Percentiles rank a stretch among this genome's conserved stretches.
Conservation (phyloP, 305 asterid genomes). For the Fraxinus sp. region DNA sequence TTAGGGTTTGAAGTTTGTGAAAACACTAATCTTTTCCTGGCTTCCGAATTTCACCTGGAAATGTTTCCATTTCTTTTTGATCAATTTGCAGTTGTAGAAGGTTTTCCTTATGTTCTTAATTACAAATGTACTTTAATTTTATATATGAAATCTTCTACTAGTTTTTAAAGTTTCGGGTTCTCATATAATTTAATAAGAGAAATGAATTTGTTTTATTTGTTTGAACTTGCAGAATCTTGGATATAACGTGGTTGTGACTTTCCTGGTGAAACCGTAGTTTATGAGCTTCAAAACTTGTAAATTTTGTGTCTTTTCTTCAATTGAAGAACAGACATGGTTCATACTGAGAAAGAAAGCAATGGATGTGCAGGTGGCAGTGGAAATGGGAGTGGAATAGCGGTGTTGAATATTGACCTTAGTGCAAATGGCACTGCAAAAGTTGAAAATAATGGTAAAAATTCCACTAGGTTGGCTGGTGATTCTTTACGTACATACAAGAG, state of each 20-base stretch:
- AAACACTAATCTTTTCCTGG: not conserved
- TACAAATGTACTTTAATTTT: not conserved
- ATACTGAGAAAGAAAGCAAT: constrained; percentile 32
- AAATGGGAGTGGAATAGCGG: constrained; percentile 23
- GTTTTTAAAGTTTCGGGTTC: constrained; percentile 16
- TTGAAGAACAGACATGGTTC: constrained; percentile 47
- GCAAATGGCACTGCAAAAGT: constrained; percentile 36
- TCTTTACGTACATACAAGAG: constrained; percentile 64
- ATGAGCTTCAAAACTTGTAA: not conserved
- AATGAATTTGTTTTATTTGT: not conserved
- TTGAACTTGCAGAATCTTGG: constrained; percentile 26
- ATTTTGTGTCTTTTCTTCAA: constrained; percentile 23
- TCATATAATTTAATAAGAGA: not conserved
- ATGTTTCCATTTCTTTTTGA: not conserved
- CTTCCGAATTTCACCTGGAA: not conserved
- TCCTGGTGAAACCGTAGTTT: constrained; percentile 23
- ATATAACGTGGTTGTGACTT: constrained; percentile 9
- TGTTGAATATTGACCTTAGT: constrained; percentile 27
- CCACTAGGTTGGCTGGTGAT: constrained; percentile 28
- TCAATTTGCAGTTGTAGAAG: not conserved
- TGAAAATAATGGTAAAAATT: constrained; percentile 32
- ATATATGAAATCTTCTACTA: not conserved
- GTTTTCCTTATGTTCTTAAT: not conserved
- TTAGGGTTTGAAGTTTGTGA: not conserved
- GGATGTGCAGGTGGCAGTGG: constrained; percentile 33